A percentile compares a stretch with the other conserved stretches of the same genome.
Evolutionary conservation across 139 green algal species (phyloP).

Genomic region (Pleodorina starrii): DNA sequence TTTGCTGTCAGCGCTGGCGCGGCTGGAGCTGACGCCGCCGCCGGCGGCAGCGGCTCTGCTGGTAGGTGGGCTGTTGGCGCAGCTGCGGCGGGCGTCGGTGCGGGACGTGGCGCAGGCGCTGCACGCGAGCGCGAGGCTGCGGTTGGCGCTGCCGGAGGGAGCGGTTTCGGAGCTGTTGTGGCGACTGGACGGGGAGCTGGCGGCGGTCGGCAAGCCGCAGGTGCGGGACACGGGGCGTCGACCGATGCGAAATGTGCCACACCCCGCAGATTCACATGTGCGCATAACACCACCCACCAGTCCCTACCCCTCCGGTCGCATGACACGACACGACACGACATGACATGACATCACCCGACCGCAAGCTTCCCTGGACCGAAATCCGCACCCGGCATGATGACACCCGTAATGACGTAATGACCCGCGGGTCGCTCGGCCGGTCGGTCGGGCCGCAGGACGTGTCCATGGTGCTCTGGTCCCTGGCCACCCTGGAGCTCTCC

Average conservation of each 20-base stretch:
- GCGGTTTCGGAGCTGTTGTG: neutral
- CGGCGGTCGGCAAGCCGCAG: slow-evolving; percentile 12
- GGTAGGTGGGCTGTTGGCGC: neutral
- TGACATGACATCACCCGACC: no score
- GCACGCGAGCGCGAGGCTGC: slow-evolving; percentile 2
- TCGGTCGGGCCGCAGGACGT: no score
- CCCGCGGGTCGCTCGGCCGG: no score
- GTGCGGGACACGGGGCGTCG: no score
- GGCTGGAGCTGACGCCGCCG: neutral
- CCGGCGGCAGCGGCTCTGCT: neutral
- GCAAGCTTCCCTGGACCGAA: no score
- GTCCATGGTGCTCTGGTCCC: slow-evolving; percentile 23
- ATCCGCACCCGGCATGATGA: no score
- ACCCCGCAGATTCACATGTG: no score
- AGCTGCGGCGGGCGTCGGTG: neutral
- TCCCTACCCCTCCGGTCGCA: no score
- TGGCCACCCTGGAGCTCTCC: neutral
- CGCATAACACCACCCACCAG: no score
- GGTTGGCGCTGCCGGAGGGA: neutral
- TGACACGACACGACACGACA: no score
- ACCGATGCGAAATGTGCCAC: no score
- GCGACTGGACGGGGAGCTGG: slow-evolving; percentile 4
- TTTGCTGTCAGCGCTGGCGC: neutral
- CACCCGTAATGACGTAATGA: no score
- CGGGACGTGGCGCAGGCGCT: neutral